Conservation (phyloP, 2,329 filamentous ascomycete species). For the Aureobasidium vineae region DNA sequence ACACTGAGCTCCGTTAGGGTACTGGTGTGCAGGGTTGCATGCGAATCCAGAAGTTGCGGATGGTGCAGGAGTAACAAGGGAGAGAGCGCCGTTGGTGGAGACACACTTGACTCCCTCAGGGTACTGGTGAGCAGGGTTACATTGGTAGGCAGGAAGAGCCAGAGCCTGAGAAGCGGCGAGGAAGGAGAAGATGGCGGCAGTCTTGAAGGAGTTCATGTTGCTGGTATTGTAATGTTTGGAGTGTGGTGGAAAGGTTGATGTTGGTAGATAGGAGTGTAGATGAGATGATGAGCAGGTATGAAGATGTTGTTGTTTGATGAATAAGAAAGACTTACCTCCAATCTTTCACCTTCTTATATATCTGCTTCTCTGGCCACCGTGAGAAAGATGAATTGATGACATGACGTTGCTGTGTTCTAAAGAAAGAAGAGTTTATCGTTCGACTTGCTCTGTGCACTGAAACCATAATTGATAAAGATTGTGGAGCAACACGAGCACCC, state of each 20-base stretch:
- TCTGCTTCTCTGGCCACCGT: neutral
- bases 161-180: constrained; percentile 22
- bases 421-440: constrained; percentile 19
- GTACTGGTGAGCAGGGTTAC: constrained; percentile 16
- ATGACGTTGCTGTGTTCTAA: constrained; percentile 23
- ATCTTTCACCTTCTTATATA: constrained; percentile 13
- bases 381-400: neutral
- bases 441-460: constrained; percentile 3
- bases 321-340: neutral
- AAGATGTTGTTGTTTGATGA: constrained; percentile 1
- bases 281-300: neutral
- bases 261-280: neutral
- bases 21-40: constrained; percentile 21
- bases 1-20: neutral
- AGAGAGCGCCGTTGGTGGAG: constrained; percentile 8
- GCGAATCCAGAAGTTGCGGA: no score
- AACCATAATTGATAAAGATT: constrained; percentile 1
- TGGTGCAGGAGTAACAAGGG: constrained; percentile 9
- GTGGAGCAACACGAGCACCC: constrained; percentile 16
- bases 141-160: constrained; percentile 4
- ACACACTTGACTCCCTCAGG: neutral
- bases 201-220: constrained; percentile 26
- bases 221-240: neutral
- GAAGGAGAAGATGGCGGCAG: constrained; percentile 20
- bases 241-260: neutral